Base-by-base conservation (phyloP, 345 rosid species). In the Microthlaspi erraticum region DNA sequence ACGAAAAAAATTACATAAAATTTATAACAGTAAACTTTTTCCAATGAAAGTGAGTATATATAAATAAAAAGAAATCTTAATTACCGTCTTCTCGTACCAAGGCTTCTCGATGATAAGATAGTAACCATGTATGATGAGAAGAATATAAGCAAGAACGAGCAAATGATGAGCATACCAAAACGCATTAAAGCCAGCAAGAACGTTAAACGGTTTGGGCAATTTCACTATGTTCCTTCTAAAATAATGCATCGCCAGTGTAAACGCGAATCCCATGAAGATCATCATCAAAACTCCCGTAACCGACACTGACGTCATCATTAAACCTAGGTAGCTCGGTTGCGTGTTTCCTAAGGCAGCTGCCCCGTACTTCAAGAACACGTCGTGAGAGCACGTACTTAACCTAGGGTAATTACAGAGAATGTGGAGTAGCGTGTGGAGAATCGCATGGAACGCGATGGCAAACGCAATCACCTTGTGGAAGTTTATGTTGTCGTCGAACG, bases 151-250 rank as follows among this genome's bases (percentile, higher is more conserved):
- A 63, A 91, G 52, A 16, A 62, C 78, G 29, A 94, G 74, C 88
- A 94, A 79, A 76, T 94, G 99, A 72, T 92, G 98, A 6, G 99
- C 86, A 72, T 89, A 94, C 99, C 99, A 92, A 60, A 94, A 92
- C 64, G 98, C 76, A 83, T 94, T 94, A 76, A 94, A 94, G 20
- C 98, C 98, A 0, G 93, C 96, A 58, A 92, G 71, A 26, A 74
- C 57, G 73, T 81, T 85, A 67, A 92, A 84, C 5, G 82, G 83
- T 55, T 86, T 82, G 1, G 96, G 92, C 55, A 90, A 76, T 64
- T 84, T 92, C 45, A 94, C 73, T 8, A 83, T 83, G 42, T 86
- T 94, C 76, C 80, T 79, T 52, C 98, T 76, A 54, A 94, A 94
- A 5, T 76, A 80, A 73, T 80, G 89, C 8, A 80, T 84, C 0